Percentiles rank a stretch among this genome's conserved stretches.
Evolutionary conservation across 257 asterid genomes (phyloP).

Genomic region (Fraxinus quadrangulata): DNA sequence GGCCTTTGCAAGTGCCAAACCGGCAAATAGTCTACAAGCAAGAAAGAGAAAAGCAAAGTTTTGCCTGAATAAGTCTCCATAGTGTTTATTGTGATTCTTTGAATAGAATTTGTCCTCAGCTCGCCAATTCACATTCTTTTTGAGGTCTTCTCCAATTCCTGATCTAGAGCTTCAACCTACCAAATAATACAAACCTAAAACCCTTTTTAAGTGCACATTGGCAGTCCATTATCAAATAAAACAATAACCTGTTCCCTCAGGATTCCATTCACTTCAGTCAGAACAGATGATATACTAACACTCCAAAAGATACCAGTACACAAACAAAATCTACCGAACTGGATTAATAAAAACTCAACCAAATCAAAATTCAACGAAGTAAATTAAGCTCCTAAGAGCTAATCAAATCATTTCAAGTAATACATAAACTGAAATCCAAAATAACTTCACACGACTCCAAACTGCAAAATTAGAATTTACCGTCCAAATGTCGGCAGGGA

Average conservation of each 20-base stretch:
- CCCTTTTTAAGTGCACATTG: background rate
- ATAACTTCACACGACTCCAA: background rate
- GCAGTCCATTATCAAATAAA: constrained; percentile 3
- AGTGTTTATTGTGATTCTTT: no score
- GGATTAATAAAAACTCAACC: constrained; percentile 16
- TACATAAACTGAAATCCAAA: constrained; percentile 4
- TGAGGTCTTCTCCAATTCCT: background rate
- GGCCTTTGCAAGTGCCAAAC: no score
- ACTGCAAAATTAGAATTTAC: constrained; percentile 40
- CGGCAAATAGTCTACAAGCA: no score
- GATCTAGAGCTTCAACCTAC: background rate
- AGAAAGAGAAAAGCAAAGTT: no score
- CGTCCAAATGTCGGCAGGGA: constrained; percentile 99
- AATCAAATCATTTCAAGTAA: constrained; percentile 16
- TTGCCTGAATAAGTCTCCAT: no score
- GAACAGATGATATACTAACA: constrained; percentile 17
- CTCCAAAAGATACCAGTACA: background rate
- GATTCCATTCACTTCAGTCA: constrained; percentile 20
- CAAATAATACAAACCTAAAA: background rate
- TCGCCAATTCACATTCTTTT: background rate
- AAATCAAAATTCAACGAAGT: constrained; percentile 21
- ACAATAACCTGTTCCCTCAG: constrained; percentile 5
- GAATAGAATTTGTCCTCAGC: no score
- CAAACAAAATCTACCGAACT: background rate
- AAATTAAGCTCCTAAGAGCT: constrained; percentile 27